These are phyloP conservation scores for Euclidium syriacum DNA, from an alignment of 345 rosid genomes.

Conservation along the genomic window DNA sequence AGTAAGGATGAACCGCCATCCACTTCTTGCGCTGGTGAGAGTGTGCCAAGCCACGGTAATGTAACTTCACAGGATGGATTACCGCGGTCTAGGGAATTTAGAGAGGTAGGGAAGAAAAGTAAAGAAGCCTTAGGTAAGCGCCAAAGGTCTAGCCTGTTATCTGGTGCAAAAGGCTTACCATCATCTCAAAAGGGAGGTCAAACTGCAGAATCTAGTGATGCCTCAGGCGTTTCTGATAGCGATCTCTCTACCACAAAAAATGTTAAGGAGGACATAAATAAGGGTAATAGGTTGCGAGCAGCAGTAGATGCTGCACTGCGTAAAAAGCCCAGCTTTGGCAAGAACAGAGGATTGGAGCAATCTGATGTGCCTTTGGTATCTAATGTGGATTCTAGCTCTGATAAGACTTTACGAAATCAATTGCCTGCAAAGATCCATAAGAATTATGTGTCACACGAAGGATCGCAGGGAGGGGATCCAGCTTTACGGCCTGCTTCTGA, in stretches of 20 bases:
- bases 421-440: conserved; percentile 36
- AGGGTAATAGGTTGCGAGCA: conserved; percentile 63
- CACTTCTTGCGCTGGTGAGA: conserved; percentile 52
- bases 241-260: conserved; percentile 48
- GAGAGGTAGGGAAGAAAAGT: conserved; percentile 55
- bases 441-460: conserved; percentile 38
- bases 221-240: conserved; percentile 38
- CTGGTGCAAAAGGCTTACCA: conserved; percentile 40
- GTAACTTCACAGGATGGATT: conserved; percentile 52
- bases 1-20: conserved; percentile 59
- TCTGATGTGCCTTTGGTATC: conserved; percentile 40
- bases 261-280: conserved; percentile 43
- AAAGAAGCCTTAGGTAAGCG: conserved; percentile 43
- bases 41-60: conserved; percentile 31
- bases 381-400: conserved; percentile 38
- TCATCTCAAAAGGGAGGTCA: conserved; percentile 53
- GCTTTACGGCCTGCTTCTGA: conserved; percentile 31
- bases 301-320: conserved; percentile 78
- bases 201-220: conserved; percentile 41
- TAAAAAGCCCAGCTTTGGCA: conserved; percentile 67
- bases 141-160: conserved; percentile 37
- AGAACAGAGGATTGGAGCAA: conserved; percentile 47
- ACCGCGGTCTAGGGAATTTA: conserved; percentile 45
- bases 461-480: conserved; percentile 38
- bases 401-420: conserved; percentile 43